Base-by-base conservation (phyloP, 352 stramenopile species). In the Globisporangium barbulae region DNA sequence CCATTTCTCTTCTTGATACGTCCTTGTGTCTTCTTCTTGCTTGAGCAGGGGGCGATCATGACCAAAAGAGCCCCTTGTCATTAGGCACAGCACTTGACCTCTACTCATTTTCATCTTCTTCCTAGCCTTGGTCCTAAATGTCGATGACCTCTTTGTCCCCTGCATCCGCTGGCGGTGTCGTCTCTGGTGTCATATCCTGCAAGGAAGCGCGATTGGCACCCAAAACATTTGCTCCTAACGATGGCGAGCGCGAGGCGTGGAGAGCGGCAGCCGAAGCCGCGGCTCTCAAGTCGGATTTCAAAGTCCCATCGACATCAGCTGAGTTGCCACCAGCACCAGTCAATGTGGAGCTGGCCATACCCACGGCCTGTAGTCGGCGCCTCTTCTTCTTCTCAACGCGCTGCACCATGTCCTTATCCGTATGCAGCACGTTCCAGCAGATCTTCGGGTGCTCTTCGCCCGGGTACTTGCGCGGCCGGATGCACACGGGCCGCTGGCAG, bases 361-460 rank as follows among this genome's bases (percentile, higher is more conserved):
- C 37, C 45, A 25, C 17, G 21, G 52, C 61, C 50, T 83, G 73
- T 53, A 88, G 39, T 39, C 78, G 81, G 42, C 82, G 76, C 44
- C 80, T 79, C 48, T 85, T 85, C 61, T 83, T 87, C 64, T 89
- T 91, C 65, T 88, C 74, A 17, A 89, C 82, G 53, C 82, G 82
- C 30, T 87, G 75, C 28, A 91, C 64, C 76, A 91, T 89, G 50
- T 88, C 82, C 47, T 83, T 79, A 68, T 91, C 82, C 74, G 88
- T 80, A 61, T 91, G 82, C 41, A 91, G 72, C 63, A 91, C 82
- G 49, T 91, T 91, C 82, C 82, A 91, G 69, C 79, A 91, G 55
- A 91, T 91, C 72, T 91, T 91, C 10, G 79, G 71, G 50, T 89
- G 73, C 33, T 83, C 72, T 59, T 91, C 82, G 49, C 79, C 78